Base-by-base conservation (phyloP, 176 grass and related monocot genomes). In the Raddia guianensis region DNA sequence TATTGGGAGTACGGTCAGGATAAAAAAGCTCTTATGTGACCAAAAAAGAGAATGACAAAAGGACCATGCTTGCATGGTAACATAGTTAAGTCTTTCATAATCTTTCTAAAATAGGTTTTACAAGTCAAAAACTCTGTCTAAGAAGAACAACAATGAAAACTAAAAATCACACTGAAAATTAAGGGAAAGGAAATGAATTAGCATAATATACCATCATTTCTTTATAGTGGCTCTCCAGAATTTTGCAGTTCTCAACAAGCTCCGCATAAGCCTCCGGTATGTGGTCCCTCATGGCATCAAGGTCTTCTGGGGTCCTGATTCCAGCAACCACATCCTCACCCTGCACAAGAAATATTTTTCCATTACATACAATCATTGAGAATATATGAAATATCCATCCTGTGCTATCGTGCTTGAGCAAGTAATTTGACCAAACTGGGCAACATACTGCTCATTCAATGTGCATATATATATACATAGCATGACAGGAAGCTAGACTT, bases 301-400 rank as follows among this genome's bases (percentile, higher is more conserved):
- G 70, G 68, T 96, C 90, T 56, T 93, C 86, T 0, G 97, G 97
- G 49, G 97, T 99, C 82, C 97, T 93, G 15, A 99, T 99, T 72
- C 97, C 97, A 57, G 97, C 93, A 53, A 99, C 97, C 73, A 99
- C 97, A 86, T 99, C 97, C 73, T 99, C 97, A 51, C 97, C 97
- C 92, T 98, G 77, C 32, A 84, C 13, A 49, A 78, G 67, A 82
- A 66, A 50, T 15, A 56, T 5, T 48, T 3, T 59, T 33, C 8
- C 9, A 65, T 51, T 59, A 69, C 12, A 18, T 47, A 77, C 44
- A 47, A 13, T 62, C 58, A 37, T 80, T 21, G 21, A 54, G 4
- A 19, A 12, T 40, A 27, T 21, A 59, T 66, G 18, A 32, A 78
- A 49, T 77, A 63, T 35, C 27, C 58, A 76, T 18, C 35, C 33